Evolutionary conservation across 2,329 filamentous ascomycete genomes (phyloP).

Genomic region (Nigrospora sphaerica): DNA sequence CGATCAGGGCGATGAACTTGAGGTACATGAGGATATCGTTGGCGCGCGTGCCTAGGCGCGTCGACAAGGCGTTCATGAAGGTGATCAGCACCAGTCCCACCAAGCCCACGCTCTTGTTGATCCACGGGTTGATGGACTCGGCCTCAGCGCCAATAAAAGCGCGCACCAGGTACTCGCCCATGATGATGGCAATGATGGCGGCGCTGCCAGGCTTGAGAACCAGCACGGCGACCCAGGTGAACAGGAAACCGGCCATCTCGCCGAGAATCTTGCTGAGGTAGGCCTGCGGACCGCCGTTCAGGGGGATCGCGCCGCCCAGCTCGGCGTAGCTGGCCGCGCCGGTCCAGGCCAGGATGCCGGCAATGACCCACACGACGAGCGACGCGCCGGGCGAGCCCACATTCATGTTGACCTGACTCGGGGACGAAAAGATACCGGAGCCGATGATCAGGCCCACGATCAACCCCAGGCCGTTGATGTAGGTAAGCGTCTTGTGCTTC

Average conservation of each 20-base stretch:
- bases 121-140: conserved; percentile 73
- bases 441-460: conserved; percentile 93
- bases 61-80: conserved; percentile 83
- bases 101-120: conserved; percentile 83
- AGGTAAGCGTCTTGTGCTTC: conserved; percentile 93
- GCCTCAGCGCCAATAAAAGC: conserved; percentile 83
- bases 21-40: conserved; percentile 95
- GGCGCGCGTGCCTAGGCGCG: conserved; percentile 75
- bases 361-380: conserved; percentile 84
- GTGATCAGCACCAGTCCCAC: conserved; percentile 71
- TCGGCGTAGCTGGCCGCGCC: conserved; percentile 93
- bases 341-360: conserved; percentile 92
- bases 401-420: conserved; percentile 85
- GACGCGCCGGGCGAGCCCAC: conserved; percentile 87
- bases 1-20: conserved; percentile 86
- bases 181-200: conserved; percentile 95
- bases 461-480: conserved; percentile 84
- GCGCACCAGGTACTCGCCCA: conserved; percentile 93
- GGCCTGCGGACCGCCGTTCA: conserved; percentile 90
- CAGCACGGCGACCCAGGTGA: conserved; percentile 91
- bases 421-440: conserved; percentile 92
- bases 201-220: conserved; percentile 90
- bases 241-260: conserved; percentile 86
- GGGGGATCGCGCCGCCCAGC: conserved; percentile 86
- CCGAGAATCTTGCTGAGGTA: conserved; percentile 96